Evolutionary conservation across 805 yeast species (phyloP).

Genomic region (Brettanomyces custersianus): DNA sequence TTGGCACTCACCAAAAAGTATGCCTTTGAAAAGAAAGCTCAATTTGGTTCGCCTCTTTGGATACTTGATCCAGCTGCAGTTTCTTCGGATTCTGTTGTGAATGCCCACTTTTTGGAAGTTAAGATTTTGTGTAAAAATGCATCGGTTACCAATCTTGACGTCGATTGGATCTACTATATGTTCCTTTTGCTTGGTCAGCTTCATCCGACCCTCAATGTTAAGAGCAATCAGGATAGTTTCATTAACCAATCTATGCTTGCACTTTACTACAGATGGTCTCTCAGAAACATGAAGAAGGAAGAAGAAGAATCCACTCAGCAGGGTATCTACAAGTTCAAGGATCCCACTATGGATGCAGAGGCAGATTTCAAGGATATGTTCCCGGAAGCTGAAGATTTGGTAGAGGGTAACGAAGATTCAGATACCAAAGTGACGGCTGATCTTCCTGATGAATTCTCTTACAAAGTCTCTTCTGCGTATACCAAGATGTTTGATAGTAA

Average conservation of each 20-base stretch:
- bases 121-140: conserved; percentile 30
- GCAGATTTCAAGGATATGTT: conserved; percentile 73
- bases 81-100: conserved; percentile 22
- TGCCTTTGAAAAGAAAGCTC: conserved; percentile 9
- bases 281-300: conserved; percentile 58
- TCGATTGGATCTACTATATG: conserved; percentile 43
- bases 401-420: conserved; percentile 26
- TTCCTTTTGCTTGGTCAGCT: conserved; percentile 36
- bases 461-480: conserved; percentile 40
- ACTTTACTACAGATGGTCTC: conserved; percentile 74
- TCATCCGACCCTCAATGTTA: conserved; percentile 14
- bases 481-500: conserved; percentile 29
- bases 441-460: conserved; percentile 40
- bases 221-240: conserved; percentile 17
- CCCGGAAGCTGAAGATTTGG: conserved; percentile 76
- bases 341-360: conserved; percentile 59
- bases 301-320: conserved; percentile 52
- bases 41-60: conserved; percentile 35
- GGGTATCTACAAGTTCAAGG: conserved; percentile 57
- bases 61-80: conserved; percentile 34
- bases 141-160: conserved; percentile 34
- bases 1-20: conserved; percentile 40
- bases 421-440: conserved; percentile 10
- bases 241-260: conserved; percentile 44
- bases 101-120: conserved; percentile 26